phyloP scores from a whole-genome alignment of 1,139 yeast genomes.

The Meyerozyma guilliermondii region DNA sequence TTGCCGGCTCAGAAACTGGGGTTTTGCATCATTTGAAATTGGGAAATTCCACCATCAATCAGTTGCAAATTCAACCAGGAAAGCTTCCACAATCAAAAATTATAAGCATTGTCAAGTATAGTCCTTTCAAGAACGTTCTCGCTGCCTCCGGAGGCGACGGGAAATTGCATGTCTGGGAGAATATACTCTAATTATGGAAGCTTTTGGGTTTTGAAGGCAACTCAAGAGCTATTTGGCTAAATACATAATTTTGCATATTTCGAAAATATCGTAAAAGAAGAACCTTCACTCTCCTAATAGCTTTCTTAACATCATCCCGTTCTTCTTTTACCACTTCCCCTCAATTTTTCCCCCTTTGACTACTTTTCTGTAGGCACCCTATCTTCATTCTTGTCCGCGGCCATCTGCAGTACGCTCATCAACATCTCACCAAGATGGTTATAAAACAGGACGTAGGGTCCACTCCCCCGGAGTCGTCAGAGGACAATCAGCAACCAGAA shows the following conservation, averaged over 20 bases:
- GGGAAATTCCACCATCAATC: conserved; percentile 5
- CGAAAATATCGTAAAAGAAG: neutral
- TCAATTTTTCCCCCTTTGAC: too few relatives aligned
- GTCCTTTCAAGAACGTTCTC: conserved; percentile 11
- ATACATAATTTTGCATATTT: neutral
- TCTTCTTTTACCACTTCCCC: too few relatives aligned
- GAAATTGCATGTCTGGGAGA: conserved; percentile 19
- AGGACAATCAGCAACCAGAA: neutral
- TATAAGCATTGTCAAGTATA: conserved; percentile 12
- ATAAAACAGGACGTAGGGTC: neutral
- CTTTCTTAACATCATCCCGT: too few relatives aligned
- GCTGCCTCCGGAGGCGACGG: conserved; percentile 19
- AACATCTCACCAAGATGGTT: neutral
- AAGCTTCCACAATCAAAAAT: conserved; percentile 4
- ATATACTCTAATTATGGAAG: conserved; percentile 9
- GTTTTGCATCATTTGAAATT: conserved; percentile 2
- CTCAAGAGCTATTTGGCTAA: too few relatives aligned
- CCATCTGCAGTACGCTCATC: neutral
- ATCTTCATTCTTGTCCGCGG: neutral
- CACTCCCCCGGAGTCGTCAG: neutral
- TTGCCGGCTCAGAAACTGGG: conserved; percentile 13
- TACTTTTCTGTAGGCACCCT: too few relatives aligned
- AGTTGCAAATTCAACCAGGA: neutral
- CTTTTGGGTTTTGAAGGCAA: too few relatives aligned
- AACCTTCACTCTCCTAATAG: too few relatives aligned